These are phyloP conservation scores for Wickerhamiella sorbophila DNA, from an alignment of 805 yeast genomes.

Conservation along the genomic window DNA sequence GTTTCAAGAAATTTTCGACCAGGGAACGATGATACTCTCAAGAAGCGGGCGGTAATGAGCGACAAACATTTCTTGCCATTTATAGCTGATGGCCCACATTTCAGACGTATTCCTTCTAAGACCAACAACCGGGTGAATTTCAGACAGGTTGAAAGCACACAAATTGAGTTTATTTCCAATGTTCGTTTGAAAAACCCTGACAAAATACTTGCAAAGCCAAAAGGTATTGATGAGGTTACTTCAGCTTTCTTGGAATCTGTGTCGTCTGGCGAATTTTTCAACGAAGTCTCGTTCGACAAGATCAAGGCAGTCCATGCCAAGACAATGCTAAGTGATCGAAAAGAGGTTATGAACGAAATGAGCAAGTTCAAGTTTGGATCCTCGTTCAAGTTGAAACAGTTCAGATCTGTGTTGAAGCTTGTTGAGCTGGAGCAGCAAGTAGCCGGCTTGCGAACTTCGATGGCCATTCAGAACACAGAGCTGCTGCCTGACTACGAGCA, in stretches of 20 bases:
- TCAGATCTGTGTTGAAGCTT: neutral
- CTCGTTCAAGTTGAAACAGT: neutral
- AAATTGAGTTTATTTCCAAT: slow-evolving; percentile 3
- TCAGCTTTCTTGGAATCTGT: neutral
- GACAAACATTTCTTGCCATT: slow-evolving; percentile 1
- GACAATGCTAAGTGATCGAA: neutral
- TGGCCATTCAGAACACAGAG: slow-evolving; percentile 80
- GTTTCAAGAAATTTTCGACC: neutral
- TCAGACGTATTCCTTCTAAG: neutral
- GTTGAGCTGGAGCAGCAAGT: slow-evolving; percentile 4
- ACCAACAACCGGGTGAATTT: neutral
- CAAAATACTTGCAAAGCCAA: neutral
- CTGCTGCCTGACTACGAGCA: slow-evolving; percentile 88
- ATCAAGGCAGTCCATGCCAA: slow-evolving; percentile 2
- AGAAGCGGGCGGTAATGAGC: neutral
- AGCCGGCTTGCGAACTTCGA: slow-evolving; percentile 26
- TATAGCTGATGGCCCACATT: neutral
- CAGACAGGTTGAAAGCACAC: slow-evolving; percentile 1
- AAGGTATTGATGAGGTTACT: neutral
- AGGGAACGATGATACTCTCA: neutral
- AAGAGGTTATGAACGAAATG: neutral
- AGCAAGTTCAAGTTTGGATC: neutral
- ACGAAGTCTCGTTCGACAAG: neutral
- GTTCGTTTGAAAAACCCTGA: neutral
- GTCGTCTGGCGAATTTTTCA: neutral